Conservation (phyloP, 257 asterid genomes). For the Salvia miltiorrhiza region DNA sequence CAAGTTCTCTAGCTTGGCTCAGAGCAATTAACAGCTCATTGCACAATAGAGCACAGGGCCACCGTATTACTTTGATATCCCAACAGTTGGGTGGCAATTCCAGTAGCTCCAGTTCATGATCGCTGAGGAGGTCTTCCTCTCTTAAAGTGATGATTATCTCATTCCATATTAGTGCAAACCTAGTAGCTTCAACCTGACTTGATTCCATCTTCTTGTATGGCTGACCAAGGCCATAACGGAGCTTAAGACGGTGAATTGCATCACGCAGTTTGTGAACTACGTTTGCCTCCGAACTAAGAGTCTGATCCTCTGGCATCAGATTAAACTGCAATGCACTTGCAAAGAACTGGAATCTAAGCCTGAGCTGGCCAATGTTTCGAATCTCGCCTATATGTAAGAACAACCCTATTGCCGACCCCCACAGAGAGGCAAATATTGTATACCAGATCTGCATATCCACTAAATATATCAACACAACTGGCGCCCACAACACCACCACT, state of each 20-base stretch:
- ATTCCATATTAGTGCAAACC: constrained; percentile 93
- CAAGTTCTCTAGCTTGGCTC: constrained; percentile 68
- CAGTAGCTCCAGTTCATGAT: constrained; percentile 70
- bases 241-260: constrained; percentile 67
- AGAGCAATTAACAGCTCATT: constrained; percentile 81
- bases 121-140: constrained; percentile 81
- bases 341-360: constrained; percentile 88
- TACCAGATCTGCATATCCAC: constrained; percentile 90
- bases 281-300: constrained; percentile 36
- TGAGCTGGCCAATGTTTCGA: constrained; percentile 73
- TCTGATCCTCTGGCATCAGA: constrained; percentile 65
- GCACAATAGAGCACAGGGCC: constrained; percentile 89
- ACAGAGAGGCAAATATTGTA: constrained; percentile 61
- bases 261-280: constrained; percentile 66
- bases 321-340: constrained; percentile 94
- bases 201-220: constrained; percentile 91
- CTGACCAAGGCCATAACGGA: constrained; percentile 90
- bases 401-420: constrained; percentile 65
- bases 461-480: constrained; percentile 75
- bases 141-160: constrained; percentile 77
- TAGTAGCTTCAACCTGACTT: constrained; percentile 81
- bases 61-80: constrained; percentile 86
- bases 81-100: constrained; percentile 93
- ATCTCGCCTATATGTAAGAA: constrained; percentile 89
- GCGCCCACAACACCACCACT: constrained; percentile 73